Conservation (phyloP, 2,329 filamentous ascomycete genomes). For the Exophiala dermatitidis region DNA sequence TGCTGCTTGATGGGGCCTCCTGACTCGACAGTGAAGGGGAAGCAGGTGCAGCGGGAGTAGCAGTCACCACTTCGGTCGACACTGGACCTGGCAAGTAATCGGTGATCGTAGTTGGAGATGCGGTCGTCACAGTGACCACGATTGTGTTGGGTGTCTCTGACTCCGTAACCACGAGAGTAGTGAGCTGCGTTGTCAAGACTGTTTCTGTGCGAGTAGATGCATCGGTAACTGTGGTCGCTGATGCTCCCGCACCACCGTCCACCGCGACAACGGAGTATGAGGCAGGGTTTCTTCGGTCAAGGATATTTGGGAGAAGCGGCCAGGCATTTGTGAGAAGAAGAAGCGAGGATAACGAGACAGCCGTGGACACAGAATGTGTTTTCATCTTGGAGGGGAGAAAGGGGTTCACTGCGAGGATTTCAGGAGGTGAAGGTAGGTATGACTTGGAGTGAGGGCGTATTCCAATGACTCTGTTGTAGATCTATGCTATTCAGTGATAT, state of each 20-base stretch:
- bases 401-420: not conserved
- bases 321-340: slow-evolving; percentile 13
- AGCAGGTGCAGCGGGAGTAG: not conserved
- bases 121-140: slow-evolving; percentile 20
- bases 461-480: not conserved
- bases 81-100: slow-evolving; percentile 11
- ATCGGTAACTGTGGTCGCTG: slow-evolving; percentile 26
- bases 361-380: not conserved
- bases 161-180: slow-evolving; percentile 24
- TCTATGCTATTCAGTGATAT: slow-evolving; percentile 1
- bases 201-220: slow-evolving; percentile 25
- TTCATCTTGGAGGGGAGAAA: slow-evolving; percentile 11
- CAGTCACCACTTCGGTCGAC: slow-evolving; percentile 11
- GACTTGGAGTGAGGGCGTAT: no score
- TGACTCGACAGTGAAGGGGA: slow-evolving; percentile 2
- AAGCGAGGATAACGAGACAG: slow-evolving; percentile 11
- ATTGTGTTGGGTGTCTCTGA: slow-evolving; percentile 24
- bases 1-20: slow-evolving; percentile 1
- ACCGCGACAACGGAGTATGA: slow-evolving; percentile 33
- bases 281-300: slow-evolving; percentile 20
- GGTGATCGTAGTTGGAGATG: slow-evolving; percentile 18
- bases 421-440: not conserved
- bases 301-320: slow-evolving; percentile 6
- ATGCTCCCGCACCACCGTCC: slow-evolving; percentile 28
- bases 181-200: slow-evolving; percentile 29